phyloP scores from a whole-genome alignment of 1,284 basidiomycete species.

The Papiliotrema laurentii region DNA sequence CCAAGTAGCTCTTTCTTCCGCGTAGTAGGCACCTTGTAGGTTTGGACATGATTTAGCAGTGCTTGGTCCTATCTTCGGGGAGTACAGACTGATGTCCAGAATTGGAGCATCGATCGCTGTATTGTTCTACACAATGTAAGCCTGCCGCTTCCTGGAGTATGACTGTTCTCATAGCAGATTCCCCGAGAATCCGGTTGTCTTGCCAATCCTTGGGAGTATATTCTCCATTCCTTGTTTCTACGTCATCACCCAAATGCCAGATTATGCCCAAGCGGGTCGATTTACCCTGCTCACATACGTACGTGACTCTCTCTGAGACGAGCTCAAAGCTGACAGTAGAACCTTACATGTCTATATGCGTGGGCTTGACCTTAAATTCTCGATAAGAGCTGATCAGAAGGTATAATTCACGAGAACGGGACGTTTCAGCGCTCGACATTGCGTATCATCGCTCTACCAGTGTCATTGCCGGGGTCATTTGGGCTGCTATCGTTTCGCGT shows the following conservation, averaged over 20 bases:
- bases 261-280: constrained; percentile 72
- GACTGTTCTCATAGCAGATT: constrained; percentile 49
- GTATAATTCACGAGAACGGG: constrained; percentile 72
- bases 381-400: not conserved
- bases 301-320: constrained; percentile 6
- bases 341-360: constrained; percentile 83
- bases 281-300: constrained; percentile 71
- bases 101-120: constrained; percentile 75
- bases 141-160: not conserved
- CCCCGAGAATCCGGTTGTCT: constrained; percentile 66
- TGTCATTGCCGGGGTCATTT: constrained; percentile 82
- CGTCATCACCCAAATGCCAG: constrained; percentile 69
- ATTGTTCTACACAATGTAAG: constrained; percentile 57
- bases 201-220: constrained; percentile 80
- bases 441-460: constrained; percentile 72
- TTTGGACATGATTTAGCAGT: constrained; percentile 1
- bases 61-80: no score
- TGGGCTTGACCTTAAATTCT: not conserved
- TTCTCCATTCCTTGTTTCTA: constrained; percentile 94
- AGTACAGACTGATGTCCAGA: constrained; percentile 47
- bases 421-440: constrained; percentile 65
- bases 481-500: constrained; percentile 80
- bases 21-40: constrained; percentile 74
- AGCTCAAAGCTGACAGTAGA: constrained; percentile 55
- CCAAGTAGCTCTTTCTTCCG: constrained; percentile 54